Percentiles rank a stretch among this genome's conserved stretches.
Evolutionary conservation across 2,329 filamentous ascomycete genomes (phyloP).

Genomic region (Ceratocystis eucalypticola): DNA sequence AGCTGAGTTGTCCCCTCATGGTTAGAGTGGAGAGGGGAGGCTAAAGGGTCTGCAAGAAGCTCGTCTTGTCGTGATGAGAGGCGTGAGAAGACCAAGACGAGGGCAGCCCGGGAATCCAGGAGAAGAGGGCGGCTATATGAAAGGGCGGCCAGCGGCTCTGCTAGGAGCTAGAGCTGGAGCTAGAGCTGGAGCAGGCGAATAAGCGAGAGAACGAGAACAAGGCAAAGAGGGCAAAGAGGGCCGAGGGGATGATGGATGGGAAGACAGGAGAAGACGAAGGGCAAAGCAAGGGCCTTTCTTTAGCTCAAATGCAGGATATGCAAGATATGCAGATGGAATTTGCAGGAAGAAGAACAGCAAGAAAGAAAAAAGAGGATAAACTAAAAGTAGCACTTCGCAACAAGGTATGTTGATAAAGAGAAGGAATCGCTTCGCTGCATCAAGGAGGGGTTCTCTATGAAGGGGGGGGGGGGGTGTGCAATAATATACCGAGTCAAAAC

Average conservation of each 20-base stretch:
- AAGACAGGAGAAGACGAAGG: neutral
- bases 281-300: conserved; percentile 1
- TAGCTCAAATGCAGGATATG: neutral
- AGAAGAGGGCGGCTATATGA: no score
- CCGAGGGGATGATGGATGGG: neutral
- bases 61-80: neutral
- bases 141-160: no score
- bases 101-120: no score
- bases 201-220: no score
- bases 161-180: no score
- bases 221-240: neutral
- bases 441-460: neutral
- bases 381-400: neutral
- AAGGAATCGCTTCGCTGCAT: conserved; percentile 5
- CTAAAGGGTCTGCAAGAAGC: neutral
- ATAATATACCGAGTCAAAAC: neutral
- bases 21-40: neutral
- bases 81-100: neutral
- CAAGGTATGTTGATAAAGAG: neutral
- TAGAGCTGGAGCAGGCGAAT: no score
- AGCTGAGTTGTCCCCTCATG: neutral
- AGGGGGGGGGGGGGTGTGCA: neutral
- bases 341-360: neutral
- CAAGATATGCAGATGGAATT: neutral
- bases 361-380: neutral